Evolutionary conservation across 352 stramenopile genomes (phyloP), one percentile per base, ranked within the genome.

Genomic region (Phytophthora syringae): DNA sequence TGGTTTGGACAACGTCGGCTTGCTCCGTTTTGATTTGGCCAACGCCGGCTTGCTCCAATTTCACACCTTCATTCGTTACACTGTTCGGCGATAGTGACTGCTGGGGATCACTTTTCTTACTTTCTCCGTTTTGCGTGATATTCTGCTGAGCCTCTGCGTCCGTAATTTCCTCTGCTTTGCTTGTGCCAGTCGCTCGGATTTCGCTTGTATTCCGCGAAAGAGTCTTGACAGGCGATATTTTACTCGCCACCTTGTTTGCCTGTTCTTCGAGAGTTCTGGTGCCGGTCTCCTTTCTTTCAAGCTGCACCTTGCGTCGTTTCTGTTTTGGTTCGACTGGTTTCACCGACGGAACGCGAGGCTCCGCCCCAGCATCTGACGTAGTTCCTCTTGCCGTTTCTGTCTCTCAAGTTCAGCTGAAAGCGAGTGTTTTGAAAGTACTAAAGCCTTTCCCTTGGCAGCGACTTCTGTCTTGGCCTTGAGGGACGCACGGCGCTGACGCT

Each of bases 381-480:
- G 22, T 42, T 42, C 58, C 20, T 49, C 18, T 24, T 53, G 48
- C 21, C 25, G n/a, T 44, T 27, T 66, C 16, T 39, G n/a, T 10
- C 15, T 20, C 7, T 20, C 21, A 42, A 3, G 36, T 30, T 16
- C 21, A 16, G n/a, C 49, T 24, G 39, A 28, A 9, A n/a, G 58
- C 13, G 37, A 39, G 22, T 7, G 39, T 9, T 50, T 61, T 24
- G 24, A 39, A 21, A 13, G 24, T 42, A 42, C 18, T 30, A 21
- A n/a, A 15, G 9, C n/a, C 10, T 40, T 52, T 34, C 36, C 34
- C 24, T 37, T 21, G 7, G 5, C 16, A 47, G 27, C 47, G 15
- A 27, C 2, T 27, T 61, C 36, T 49, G 64, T 57, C 25, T 66
- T 66, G 47, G 49, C 28, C n/a, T 53, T 64, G 3, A 52, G 39